Percentiles rank a stretch among this genome's conserved stretches.
These are phyloP conservation scores for Mucor indicus DNA, from an alignment of 371 early-diverging fungal genomes.

Conservation along the genomic window DNA sequence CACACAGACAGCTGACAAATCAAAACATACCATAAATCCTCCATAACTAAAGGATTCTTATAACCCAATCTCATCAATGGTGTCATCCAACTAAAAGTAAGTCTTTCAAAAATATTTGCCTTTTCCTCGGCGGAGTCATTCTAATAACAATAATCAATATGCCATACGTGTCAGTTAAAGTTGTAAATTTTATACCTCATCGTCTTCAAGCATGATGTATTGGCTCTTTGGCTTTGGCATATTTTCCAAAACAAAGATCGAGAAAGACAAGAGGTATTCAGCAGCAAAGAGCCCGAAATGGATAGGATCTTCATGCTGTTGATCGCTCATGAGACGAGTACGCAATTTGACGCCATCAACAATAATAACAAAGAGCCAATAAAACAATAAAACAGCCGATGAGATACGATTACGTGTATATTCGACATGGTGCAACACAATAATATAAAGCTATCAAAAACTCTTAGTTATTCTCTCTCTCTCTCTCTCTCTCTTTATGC, in stretches of 20 bases:
- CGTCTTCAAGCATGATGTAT: conserved; percentile 60
- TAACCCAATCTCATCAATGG: conserved; percentile 83
- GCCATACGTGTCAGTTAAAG: neutral
- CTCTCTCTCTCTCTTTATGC: neutral
- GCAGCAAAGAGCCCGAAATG: conserved; percentile 41
- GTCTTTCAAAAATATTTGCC: conserved; percentile 81
- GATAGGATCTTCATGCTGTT: conserved; percentile 24
- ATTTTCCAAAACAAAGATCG: conserved; percentile 63
- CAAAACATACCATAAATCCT: conserved; percentile 71
- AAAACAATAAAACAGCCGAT: conserved; percentile 72
- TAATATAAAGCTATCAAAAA: conserved; percentile 49
- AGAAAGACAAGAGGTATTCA: conserved; percentile 38
- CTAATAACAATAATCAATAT: conserved; percentile 7
- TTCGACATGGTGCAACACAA: conserved; percentile 64
- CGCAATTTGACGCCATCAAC: conserved; percentile 55
- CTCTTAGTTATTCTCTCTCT: no score
- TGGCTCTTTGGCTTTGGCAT: conserved; percentile 55
- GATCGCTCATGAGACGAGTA: conserved; percentile 46
- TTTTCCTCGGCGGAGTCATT: conserved; percentile 70
- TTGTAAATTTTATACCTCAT: conserved; percentile 24
- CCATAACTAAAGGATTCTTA: conserved; percentile 68
- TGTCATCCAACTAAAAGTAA: conserved; percentile 92
- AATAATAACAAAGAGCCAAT: conserved; percentile 68
- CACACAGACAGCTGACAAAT: neutral
- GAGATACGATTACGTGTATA: conserved; percentile 63